Conservation (phyloP, 1,284 basidiomycete species). For the Austropuccinia psidii region DNA sequence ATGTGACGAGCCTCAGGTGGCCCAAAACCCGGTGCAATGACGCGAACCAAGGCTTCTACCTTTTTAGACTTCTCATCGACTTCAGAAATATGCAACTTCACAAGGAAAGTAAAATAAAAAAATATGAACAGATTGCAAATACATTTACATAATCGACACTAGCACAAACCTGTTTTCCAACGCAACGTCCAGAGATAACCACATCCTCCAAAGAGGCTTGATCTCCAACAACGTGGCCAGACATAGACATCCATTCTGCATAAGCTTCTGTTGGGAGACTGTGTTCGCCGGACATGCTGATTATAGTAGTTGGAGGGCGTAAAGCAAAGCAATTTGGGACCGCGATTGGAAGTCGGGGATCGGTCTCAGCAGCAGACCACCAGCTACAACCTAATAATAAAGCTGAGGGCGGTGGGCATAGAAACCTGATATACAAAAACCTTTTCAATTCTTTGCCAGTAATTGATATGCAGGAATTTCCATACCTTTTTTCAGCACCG, state of each 20-base stretch:
- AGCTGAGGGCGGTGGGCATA: slow-evolving; percentile 90
- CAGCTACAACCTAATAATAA: slow-evolving; percentile 89
- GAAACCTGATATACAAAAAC: slow-evolving; percentile 56
- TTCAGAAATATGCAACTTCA: slow-evolving; percentile 47
- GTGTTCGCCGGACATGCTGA: slow-evolving; percentile 35
- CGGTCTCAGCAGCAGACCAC: slow-evolving; percentile 56
- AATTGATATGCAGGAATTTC: not conserved
- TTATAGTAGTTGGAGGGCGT: slow-evolving; percentile 30
- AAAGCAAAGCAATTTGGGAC: slow-evolving; percentile 8
- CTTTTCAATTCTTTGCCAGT: not conserved
- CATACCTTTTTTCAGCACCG: slow-evolving; percentile 81
- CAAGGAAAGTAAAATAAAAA: slow-evolving; percentile 37
- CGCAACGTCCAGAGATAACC: slow-evolving; percentile 26
- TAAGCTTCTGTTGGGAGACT: slow-evolving; percentile 28
- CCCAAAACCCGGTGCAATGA: slow-evolving; percentile 73
- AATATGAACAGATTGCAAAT: not conserved
- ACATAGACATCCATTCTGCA: slow-evolving; percentile 37
- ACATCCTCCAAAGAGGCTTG: slow-evolving; percentile 36
- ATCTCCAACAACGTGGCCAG: slow-evolving; percentile 35
- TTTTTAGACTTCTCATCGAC: slow-evolving; percentile 78
- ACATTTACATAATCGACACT: not conserved
- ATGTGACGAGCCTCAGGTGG: slow-evolving; percentile 61
- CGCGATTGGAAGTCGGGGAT: slow-evolving; percentile 38
- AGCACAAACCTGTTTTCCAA: slow-evolving; percentile 28
- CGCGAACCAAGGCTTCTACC: slow-evolving; percentile 79